Conservation (phyloP, 2,329 filamentous ascomycete genomes). For the Colletotrichum eremochloae region DNA sequence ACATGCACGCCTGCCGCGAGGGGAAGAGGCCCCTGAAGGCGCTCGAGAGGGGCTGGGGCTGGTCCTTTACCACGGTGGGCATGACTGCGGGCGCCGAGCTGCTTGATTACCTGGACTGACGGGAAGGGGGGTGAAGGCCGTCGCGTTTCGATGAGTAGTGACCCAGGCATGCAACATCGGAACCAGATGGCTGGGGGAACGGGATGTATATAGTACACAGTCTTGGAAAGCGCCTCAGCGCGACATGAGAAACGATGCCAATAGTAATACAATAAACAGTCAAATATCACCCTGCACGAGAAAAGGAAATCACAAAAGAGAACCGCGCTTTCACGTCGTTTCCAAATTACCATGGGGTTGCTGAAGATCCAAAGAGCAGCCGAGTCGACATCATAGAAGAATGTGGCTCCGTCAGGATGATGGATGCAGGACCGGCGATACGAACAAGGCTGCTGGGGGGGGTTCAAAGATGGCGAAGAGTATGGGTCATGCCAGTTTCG, state of each 20-base stretch:
- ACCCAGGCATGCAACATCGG: too few species aligned
- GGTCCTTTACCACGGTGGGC: constrained; percentile 22
- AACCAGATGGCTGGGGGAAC: too few species aligned
- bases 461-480: neutral
- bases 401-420: neutral
- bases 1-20: neutral
- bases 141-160: too few species aligned
- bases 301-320: too few species aligned
- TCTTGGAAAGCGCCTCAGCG: neutral
- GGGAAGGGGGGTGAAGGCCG: too few species aligned
- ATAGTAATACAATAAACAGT: neutral
- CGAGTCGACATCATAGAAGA: neutral
- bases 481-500: constrained; percentile 2
- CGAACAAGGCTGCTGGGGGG: neutral
- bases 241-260: neutral
- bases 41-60: constrained; percentile 25
- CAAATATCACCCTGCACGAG: neutral
- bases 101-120: constrained; percentile 16
- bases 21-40: neutral
- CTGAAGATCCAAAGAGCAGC: neutral
- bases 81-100: constrained; percentile 20
- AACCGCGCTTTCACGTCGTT: neutral
- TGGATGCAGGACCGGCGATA: neutral
- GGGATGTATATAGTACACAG: neutral
- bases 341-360: neutral